A percentile compares a stretch with the other conserved stretches of the same genome.
These are phyloP conservation scores for Cajanus cajan DNA, from an alignment of 306 rosid genomes.

Conservation along the genomic window DNA sequence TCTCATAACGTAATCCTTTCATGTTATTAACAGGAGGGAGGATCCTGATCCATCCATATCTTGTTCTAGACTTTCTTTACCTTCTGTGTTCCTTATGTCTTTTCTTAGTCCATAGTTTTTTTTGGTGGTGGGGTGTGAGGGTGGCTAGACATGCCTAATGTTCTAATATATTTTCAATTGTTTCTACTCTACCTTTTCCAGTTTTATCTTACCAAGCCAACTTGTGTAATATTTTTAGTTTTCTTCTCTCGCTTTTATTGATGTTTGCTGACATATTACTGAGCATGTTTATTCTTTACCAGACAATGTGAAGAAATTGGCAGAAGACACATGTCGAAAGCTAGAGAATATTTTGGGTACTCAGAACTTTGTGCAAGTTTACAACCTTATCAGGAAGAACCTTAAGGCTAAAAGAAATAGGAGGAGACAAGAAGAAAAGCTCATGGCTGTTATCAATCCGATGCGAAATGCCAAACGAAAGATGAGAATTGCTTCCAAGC, in stretches of 20 bases:
- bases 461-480: constrained; percentile 79
- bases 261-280: not conserved
- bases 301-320: constrained; percentile 68
- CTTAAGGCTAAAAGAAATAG: constrained; percentile 66
- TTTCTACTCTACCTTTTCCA: not conserved
- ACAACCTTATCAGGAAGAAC: constrained; percentile 60
- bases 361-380: constrained; percentile 50
- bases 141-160: not conserved
- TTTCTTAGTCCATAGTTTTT: not conserved
- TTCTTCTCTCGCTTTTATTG: not conserved
- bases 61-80: not conserved
- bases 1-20: not conserved
- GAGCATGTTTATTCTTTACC: constrained; percentile 18
- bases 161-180: not conserved
- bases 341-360: constrained; percentile 56
- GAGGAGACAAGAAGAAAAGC: constrained; percentile 78
- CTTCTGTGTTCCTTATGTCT: not conserved
- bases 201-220: not conserved
- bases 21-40: not conserved
- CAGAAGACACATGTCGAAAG: constrained; percentile 48
- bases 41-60: not conserved
- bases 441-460: constrained; percentile 83
- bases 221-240: not conserved
- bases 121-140: not conserved
- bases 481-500: constrained; percentile 62